Evolutionary conservation across 2,329 filamentous ascomycete genomes (phyloP), one percentile per base, ranked within the genome.

Genomic region (Beauveria asiatica): DNA sequence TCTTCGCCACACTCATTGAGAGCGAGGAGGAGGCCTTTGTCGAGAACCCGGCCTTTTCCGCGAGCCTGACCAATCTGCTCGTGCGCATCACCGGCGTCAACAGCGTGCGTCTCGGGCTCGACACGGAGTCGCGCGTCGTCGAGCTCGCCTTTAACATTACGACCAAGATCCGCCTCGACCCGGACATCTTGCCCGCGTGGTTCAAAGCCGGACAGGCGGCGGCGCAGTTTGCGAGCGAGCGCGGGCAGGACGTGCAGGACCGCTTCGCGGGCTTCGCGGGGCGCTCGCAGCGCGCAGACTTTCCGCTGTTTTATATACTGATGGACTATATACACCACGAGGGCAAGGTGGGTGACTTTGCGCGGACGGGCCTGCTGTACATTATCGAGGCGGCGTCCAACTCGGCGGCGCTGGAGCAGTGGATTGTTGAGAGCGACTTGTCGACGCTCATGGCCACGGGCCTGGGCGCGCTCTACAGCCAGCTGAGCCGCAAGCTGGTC

Each of bases 271-370:
- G 92, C 3, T 96, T 96, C 71, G 89, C 89, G 1, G 92, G 92
- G 3, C 84, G 88, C 54, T 94, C 90, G 6, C 89, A 95, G 69
- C 88, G 92, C 71, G 89, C 92, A 65, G 93, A 97, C 69, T 99
- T 99, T 65, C 94, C 94, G 0, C 76, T 99, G 1, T 97, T 97
- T 75, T 97, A 97, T 71, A 83, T 97, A 45, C 79, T 99, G 65
- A 90, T 99, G 70, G 92, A 99, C 71, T 96, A 96, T 70, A 95
- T 99, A 57, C 93, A 99, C 69, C 89, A 96, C 65, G 93, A 97
- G 70, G 94, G 94, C 46, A 87, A 93, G 60, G 89, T 95, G 19
- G 94, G 94, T 13, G 94, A 99, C 73, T 99, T 99, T 78, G 93
- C 94, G 2, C 82, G 94, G 61, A 99, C 94, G 0, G 94, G 94